Evolutionary conservation across 805 yeast genomes (phyloP).

Genomic region (Cyberlindnera subsufficiens): DNA sequence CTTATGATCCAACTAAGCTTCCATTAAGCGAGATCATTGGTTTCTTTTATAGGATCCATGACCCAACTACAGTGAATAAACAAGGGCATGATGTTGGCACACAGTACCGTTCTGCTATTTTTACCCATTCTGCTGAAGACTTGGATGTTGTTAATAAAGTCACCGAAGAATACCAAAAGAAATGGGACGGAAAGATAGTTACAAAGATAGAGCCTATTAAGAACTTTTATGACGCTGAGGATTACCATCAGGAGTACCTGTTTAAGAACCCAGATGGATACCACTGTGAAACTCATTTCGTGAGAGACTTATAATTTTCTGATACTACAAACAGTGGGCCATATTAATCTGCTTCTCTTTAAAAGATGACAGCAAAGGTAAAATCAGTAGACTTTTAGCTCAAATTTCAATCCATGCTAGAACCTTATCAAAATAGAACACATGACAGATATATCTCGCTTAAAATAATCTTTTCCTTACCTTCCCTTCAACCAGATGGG

Average conservation of each 20-base stretch:
- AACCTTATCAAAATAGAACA: too few species aligned
- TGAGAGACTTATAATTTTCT: slow-evolving; percentile 41
- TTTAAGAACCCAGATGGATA: slow-evolving; percentile 79
- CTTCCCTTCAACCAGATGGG: too few species aligned
- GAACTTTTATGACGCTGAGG: slow-evolving; percentile 90
- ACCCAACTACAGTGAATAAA: slow-evolving; percentile 76
- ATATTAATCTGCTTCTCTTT: too few species aligned
- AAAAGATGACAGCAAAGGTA: too few species aligned
- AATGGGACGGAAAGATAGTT: slow-evolving; percentile 63
- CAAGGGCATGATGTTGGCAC: slow-evolving; percentile 91
- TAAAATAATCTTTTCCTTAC: too few species aligned
- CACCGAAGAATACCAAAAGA: slow-evolving; percentile 53
- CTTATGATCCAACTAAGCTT: slow-evolving; percentile 69
- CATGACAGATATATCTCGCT: too few species aligned
- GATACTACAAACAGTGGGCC: too few species aligned
- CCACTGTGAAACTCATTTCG: slow-evolving; percentile 83
- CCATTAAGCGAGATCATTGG: slow-evolving; percentile 59
- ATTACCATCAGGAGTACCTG: slow-evolving; percentile 82
- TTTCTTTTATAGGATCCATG: slow-evolving; percentile 88
- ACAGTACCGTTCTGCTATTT: slow-evolving; percentile 85
- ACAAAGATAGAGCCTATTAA: slow-evolving; percentile 65
- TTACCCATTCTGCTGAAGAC: slow-evolving; percentile 47
- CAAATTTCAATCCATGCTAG: too few species aligned
- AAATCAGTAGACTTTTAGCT: too few species aligned
- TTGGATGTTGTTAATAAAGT: slow-evolving; percentile 38